Conservation (phyloP, 73 alveolate genomes). For the Effrenium voratum region DNA sequence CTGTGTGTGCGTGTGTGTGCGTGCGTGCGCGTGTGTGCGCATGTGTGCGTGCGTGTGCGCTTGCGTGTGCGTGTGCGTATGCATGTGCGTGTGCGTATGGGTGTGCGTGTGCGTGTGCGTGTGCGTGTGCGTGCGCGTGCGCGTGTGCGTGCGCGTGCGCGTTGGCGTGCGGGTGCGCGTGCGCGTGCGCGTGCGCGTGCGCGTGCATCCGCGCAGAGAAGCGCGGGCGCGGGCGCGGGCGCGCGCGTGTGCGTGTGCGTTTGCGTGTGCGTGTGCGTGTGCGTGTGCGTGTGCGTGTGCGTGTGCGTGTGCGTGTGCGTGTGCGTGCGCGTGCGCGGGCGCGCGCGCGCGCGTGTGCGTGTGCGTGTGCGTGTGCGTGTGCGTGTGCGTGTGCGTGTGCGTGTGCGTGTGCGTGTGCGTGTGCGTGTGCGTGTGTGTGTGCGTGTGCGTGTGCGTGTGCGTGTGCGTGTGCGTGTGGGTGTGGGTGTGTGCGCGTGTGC, state of each 20-base stretch:
- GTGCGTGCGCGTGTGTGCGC: not conserved
- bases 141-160: conserved; percentile 31
- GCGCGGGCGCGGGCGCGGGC: not conserved
- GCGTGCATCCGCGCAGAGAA: not conserved
- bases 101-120: conserved; percentile 35
- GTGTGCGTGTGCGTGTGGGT: not conserved
- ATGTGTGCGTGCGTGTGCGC: not conserved
- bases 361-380: not conserved
- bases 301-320: conserved; percentile 21
- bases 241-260: not conserved
- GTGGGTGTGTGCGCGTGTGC: not conserved
- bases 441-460: not conserved
- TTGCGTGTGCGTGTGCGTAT: not conserved
- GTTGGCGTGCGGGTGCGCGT: conserved; percentile 24
- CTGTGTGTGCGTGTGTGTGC: not conserved
- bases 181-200: conserved; percentile 22
- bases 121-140: conserved; percentile 36
- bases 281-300: not conserved
- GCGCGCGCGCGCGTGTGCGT: not conserved
- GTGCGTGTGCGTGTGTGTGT: not conserved
- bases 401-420: not conserved
- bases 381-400: not conserved
- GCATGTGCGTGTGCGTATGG: not conserved
- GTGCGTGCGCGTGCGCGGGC: conserved; percentile 31
- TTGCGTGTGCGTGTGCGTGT: not conserved